Evolutionary conservation across 345 rosid species (phyloP).

Genomic region (Jatropha curcas): DNA sequence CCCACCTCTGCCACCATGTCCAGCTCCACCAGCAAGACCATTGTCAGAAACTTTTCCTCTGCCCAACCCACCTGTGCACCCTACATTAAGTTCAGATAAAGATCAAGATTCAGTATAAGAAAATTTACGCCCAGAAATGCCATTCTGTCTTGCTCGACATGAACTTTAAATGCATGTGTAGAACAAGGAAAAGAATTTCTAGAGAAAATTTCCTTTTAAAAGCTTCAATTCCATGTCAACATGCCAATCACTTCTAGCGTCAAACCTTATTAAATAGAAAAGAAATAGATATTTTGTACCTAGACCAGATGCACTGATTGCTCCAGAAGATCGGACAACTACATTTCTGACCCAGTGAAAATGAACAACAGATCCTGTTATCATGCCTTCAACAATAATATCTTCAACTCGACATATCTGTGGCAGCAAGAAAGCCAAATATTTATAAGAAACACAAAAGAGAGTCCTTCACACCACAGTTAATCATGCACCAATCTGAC

Average conservation of each 20-base stretch:
- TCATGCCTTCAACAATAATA: constrained; percentile 47
- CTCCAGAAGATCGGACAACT: constrained; percentile 45
- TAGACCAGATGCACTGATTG: constrained; percentile 53
- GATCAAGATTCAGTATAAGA: constrained; percentile 7
- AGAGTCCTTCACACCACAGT: constrained; percentile 9
- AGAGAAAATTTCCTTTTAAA: not conserved
- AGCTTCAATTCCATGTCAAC: constrained; percentile 1
- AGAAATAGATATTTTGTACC: constrained; percentile 36
- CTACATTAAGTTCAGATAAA: constrained; percentile 39
- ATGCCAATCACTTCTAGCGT: not conserved
- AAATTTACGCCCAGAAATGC: not conserved
- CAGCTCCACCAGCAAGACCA: constrained; percentile 88
- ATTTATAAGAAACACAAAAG: constrained; percentile 21
- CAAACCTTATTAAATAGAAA: not conserved
- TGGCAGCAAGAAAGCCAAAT: constrained; percentile 22
- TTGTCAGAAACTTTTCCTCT: constrained; percentile 64
- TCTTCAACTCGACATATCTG: constrained; percentile 79
- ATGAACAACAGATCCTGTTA: constrained; percentile 63
- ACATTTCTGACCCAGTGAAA: constrained; percentile 65
- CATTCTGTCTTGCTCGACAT: not conserved
- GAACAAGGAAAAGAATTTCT: not conserved
- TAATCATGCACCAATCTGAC: constrained; percentile 19
- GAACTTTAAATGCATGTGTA: not conserved
- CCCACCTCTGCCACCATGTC: constrained; percentile 96
- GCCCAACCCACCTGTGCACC: constrained; percentile 89